Evolutionary conservation across 352 stramenopile species (phyloP), one percentile per base, ranked within the genome.

Genomic region (Phytophthora constricta): DNA sequence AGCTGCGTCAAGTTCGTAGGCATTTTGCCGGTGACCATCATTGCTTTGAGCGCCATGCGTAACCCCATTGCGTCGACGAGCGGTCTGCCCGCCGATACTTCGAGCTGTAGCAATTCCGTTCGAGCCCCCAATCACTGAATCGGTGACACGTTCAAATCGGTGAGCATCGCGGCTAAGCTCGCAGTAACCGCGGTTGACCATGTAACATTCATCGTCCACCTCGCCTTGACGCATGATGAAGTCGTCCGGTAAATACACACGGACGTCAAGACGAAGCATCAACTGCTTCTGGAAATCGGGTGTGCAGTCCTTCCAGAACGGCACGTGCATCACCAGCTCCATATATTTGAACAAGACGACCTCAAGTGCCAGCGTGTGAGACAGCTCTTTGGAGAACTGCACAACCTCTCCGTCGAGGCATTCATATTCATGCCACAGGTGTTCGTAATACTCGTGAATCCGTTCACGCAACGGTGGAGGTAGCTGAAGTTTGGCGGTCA

Each of bases 221-320:
- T 92, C 82, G 3, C 74, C 82, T 31, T 79, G 66, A 9, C 81
- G 70, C 27, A 91, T 82, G 34, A 95, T 81, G 37, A 82, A 94
- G 56, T 92, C 82, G 61, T 94, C 86, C 3, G 84, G 82, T 11
- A 92, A 60, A 58, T 91, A 93, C 14, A 93, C 71, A 37, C 80
- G 77, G 11, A 89, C 80, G 23, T 81, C 68, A 11, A 93, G 55
- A 16, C 65, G 61, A 25, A 87, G 26, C 55, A 91, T 72, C 4
- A 93, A 56, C 47, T 89, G 80, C 64, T 87, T 89, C 52, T 89
- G 72, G 62, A 95, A 89, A 43, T 93, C 82, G 0, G 79, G 72
- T 0, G 68, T 76, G 16, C 73, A 80, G 10, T 89, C 75, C 31
- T 68, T 63, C 72, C 80, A 90, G 47, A 89, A 84, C 2, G 84